Percentiles rank a stretch among this genome's conserved stretches.
Conservation (phyloP, 208 protist genomes). For the Acanthamoeba sp. region DNA sequence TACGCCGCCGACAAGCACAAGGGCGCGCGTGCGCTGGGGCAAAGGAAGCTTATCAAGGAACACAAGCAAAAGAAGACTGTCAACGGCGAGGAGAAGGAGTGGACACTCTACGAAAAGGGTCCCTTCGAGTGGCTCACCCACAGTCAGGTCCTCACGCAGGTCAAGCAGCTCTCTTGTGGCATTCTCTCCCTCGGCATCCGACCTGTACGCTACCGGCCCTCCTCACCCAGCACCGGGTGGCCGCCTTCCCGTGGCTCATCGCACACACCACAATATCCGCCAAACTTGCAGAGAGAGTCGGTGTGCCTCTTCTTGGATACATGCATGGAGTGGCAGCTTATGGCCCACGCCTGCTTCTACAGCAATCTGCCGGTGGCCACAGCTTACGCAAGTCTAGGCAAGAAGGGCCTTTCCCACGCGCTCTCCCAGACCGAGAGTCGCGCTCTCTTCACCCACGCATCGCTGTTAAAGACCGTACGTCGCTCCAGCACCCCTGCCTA, state of each 20-base stretch:
- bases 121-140: constrained; percentile 39
- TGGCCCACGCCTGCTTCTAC: constrained; percentile 64
- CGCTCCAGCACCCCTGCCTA: too few relatives aligned
- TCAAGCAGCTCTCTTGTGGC: constrained; percentile 44
- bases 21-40: constrained; percentile 1
- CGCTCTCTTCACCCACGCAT: constrained; percentile 36
- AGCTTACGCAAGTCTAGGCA: constrained; percentile 23
- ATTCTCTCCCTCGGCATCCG: constrained; percentile 1
- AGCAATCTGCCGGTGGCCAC: constrained; percentile 22
- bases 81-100: background rate
- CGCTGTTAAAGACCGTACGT: background rate
- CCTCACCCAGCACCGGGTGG: background rate
- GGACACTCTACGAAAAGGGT: constrained; percentile 44
- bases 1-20: constrained; percentile 1
- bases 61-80: constrained; percentile 22
- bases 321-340: constrained; percentile 32
- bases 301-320: constrained; percentile 57
- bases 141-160: background rate
- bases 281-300: background rate
- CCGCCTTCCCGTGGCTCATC: background rate
- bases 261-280: background rate
- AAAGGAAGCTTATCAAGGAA: constrained; percentile 23
- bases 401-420: constrained; percentile 15
- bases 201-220: background rate
- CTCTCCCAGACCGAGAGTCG: constrained; percentile 29